Base-by-base conservation (phyloP, 2,329 filamentous ascomycete genomes). In the Didymella exigua region DNA sequence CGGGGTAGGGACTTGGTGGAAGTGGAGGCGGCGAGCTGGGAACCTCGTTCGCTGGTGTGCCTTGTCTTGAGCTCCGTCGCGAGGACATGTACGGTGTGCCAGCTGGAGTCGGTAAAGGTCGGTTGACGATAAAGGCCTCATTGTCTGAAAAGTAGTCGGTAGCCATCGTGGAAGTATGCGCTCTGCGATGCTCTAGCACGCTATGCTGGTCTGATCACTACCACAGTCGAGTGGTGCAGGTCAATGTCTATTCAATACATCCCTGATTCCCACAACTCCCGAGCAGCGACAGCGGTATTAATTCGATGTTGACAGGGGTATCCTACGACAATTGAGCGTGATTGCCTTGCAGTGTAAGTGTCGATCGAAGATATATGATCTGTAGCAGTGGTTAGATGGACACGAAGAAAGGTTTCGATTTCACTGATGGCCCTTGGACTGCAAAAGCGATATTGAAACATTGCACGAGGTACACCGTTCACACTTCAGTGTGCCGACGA, bases 41-140 rank as follows among this genome's bases (percentile, higher is more conserved):
- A 1, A 85, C 84, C 34, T 90, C 86, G 27, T 90, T 90, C 33
- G 82, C 79, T 18, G 74, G 72, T 10, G 75, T 76, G 56, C 81
- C 81, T 49, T 88, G 84, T 54, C 85, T 83, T 8, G 89, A 90
- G 44, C 79, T 81, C 41, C 83, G 81, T 64, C 86, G 84, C 23
- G 91, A 93, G 13, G 77, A 76, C 65, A 88, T 83, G 66, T 90
- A 90, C 18, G 89, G 88, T 23, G 89, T 89, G 60, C 89, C 86
- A 30, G 83, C 82, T 10, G 90, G 87, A 30, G 89, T 88, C 26
- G 91, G 88, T 54, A 92, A 84, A 79, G 72, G 69, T 14, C 64
- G 84, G 80, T 60, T 71, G 49, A 51, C 65, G 42, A 68, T 64
- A 67, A 68, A 77, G 68, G 61, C 67, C 57, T 77, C 74, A 49